Conservation (phyloP, 306 rosid genomes). For the Argentina anserina region DNA sequence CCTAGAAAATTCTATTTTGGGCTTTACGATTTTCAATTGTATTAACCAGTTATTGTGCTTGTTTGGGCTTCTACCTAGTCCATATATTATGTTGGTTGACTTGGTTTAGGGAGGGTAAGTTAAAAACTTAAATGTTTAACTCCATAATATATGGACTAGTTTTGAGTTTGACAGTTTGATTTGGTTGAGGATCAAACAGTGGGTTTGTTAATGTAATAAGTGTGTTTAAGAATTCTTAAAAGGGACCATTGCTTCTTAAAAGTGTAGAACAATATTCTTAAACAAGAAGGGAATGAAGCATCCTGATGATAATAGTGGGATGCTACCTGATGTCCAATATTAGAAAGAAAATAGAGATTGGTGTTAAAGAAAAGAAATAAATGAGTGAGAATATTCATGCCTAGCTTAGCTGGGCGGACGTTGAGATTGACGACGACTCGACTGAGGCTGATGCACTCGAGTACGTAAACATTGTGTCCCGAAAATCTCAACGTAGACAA, state of each 20-base stretch:
- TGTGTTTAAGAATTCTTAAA: too few relatives aligned
- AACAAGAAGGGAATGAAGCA: neutral
- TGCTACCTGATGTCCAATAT: neutral
- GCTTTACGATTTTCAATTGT: neutral
- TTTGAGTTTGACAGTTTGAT: too few relatives aligned
- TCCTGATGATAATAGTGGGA: neutral
- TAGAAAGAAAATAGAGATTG: neutral
- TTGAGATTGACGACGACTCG: neutral
- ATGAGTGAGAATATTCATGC: neutral
- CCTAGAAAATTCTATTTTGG: neutral
- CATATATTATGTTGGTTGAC: too few relatives aligned
- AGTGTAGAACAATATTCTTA: neutral
- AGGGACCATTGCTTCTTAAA: too few relatives aligned
- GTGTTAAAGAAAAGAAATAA: neutral
- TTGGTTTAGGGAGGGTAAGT: too few relatives aligned
- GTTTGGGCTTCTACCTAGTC: neutral
- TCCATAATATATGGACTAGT: too few relatives aligned
- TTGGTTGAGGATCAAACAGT: too few relatives aligned
- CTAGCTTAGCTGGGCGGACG: neutral
- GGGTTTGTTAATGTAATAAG: too few relatives aligned
- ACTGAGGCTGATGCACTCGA: neutral
- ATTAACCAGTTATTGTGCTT: too few relatives aligned
- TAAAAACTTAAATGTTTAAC: too few relatives aligned
- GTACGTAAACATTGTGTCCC: neutral
- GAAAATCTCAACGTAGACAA: neutral